A percentile compares a stretch with the other conserved stretches of the same genome.
phyloP scores from a whole-genome alignment of 352 stramenopile species.

The Phytopythium cucurbitacearum region DNA sequence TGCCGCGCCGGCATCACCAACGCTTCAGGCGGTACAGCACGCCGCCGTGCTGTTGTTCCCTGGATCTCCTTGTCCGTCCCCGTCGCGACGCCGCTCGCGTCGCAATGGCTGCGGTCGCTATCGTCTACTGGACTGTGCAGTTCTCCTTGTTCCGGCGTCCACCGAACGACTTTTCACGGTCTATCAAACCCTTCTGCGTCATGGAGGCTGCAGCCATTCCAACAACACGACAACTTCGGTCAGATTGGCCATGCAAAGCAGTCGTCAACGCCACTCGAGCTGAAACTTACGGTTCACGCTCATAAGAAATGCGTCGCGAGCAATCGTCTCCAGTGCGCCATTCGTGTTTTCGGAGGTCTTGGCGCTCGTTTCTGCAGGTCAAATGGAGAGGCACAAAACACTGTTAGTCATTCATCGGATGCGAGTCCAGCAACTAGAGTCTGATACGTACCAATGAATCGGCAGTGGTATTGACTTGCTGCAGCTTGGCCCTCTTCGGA shows the following conservation, averaged over 20 bases:
- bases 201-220: conserved; percentile 35
- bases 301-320: conserved; percentile 80
- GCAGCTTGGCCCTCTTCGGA: conserved; percentile 75
- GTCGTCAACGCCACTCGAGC: too few relatives aligned
- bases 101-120: not conserved
- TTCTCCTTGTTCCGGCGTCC: conserved; percentile 78
- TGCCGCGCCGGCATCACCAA: not conserved
- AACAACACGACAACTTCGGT: conserved; percentile 4
- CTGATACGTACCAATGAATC: conserved; percentile 71
- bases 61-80: not conserved
- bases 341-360: conserved; percentile 88
- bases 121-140: conserved; percentile 61
- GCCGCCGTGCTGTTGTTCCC: conserved; percentile 2
- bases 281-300: conserved; percentile 76
- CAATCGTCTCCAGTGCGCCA: conserved; percentile 81
- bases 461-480: conserved; percentile 80
- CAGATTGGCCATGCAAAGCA: not conserved
- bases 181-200: conserved; percentile 75
- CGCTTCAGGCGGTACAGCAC: conserved; percentile 4
- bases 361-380: conserved; percentile 77
- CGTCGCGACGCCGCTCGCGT: not conserved
- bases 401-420: conserved; percentile 10
- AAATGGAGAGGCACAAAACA: not conserved
- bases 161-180: conserved; percentile 71
- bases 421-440: not conserved